phyloP scores from a whole-genome alignment of 176 grass and related monocot genomes.

The Sorghum bicolor region DNA sequence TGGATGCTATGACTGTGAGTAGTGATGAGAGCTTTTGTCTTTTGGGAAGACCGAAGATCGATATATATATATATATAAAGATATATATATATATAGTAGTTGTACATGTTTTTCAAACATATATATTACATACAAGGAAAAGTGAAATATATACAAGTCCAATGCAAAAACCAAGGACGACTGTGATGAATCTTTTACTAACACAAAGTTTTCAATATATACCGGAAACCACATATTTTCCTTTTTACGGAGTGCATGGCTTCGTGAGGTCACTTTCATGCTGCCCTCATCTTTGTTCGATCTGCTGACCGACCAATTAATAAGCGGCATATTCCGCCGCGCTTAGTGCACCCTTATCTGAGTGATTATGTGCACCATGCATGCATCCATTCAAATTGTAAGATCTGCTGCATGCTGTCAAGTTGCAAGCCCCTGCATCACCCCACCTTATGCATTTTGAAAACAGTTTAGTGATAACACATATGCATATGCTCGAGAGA shows the following conservation, averaged over 20 bases:
- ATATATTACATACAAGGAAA: neutral
- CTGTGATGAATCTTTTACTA: neutral
- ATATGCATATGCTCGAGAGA: neutral
- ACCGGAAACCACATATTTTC: neutral
- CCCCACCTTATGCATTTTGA: neutral
- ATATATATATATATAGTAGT: no score
- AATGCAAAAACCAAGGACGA: neutral
- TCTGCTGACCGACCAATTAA: conserved; percentile 36
- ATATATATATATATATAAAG: no score
- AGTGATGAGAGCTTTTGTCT: neutral
- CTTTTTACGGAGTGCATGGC: neutral
- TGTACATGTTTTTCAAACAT: neutral
- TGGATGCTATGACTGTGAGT: neutral
- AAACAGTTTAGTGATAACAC: neutral
- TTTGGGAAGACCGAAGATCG: no score
- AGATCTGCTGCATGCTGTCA: neutral
- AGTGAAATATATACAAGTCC: neutral
- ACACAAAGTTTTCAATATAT: neutral
- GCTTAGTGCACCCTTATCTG: conserved; percentile 33
- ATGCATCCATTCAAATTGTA: neutral
- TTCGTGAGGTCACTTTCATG: conserved; percentile 23
- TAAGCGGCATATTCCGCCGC: conserved; percentile 28
- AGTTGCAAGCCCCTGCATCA: neutral
- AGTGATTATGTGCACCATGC: neutral
- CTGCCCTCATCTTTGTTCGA: conserved; percentile 39